Base-by-base conservation (phyloP, 768 basidiomycete genomes). In the Atractiella rhizophila region DNA sequence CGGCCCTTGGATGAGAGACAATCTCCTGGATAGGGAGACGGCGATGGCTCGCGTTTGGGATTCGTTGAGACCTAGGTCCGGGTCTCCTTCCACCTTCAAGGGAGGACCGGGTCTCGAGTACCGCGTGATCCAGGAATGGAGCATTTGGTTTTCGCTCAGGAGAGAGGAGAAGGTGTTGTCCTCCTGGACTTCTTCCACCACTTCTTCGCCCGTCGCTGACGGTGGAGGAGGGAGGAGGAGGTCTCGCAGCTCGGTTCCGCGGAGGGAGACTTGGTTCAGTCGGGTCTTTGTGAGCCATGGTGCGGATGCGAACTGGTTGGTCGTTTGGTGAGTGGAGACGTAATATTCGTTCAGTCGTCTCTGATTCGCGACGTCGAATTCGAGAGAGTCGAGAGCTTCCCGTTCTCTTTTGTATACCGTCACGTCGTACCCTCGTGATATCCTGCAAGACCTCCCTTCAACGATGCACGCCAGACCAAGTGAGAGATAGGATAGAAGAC, bases 1-100 rank as follows among this genome's bases (percentile, higher is more conserved):
- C 29, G 82, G 80, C 77, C 83, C 83, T 60, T 91, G 83, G 16
- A 91, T 69, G 21, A 91, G 63, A 54, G 76, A 76, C 23, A 81
- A 58, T 31, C 71, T 62, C 50, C 81, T 67, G 5, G 74, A 72
- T 34, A 91, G 64, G 79, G 88, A 85, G 59, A 72, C 66, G 5
- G 83, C 83, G 46, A 85, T 69, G 0, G 85, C 83, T 42, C 69
- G 63, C 37, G 68, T 66, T 56, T 91, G 85, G n/a, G 73, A 76
- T 5, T 56, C 48, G 54, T 88, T 88, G 48, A 91, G 54, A 0
- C 63, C 64, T 1, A 86, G 52, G 6, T 64, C 58, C 0, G 83
- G 83, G 59, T 91, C 85, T 3, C 79, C 79, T 34, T 77, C 73
- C 4, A 82, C 58, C 8, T 60, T 61, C 23, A 83, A 53, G 0